Evolutionary conservation across 208 protist species (phyloP).

Genomic region (Leishmania mexicana): DNA sequence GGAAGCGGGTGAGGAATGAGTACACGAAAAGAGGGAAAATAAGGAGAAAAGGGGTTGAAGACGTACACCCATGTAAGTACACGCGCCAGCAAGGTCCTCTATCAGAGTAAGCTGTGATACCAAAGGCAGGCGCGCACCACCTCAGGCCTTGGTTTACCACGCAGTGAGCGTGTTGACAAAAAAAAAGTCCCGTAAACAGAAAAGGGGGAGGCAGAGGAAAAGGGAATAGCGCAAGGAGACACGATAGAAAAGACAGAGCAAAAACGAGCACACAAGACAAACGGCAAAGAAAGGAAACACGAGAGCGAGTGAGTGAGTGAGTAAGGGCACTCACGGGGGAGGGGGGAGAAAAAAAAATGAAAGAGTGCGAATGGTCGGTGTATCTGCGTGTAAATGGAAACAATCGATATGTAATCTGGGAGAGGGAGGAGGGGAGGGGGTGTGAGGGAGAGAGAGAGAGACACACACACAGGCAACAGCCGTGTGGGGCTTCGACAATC

Average conservation of each 20-base stretch:
- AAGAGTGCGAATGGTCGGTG: background rate
- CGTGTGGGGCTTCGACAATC: background rate
- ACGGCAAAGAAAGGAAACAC: background rate
- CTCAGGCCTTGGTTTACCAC: background rate
- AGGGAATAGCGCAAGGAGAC: background rate
- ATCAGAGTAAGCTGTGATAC: background rate
- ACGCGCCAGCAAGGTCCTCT: background rate
- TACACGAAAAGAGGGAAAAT: background rate
- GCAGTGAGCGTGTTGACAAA: background rate
- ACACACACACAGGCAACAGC: background rate
- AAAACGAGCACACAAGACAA: background rate
- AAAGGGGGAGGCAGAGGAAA: background rate
- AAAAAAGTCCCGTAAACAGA: background rate
- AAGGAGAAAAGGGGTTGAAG: slow-evolving; percentile 4
- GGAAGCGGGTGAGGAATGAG: background rate
- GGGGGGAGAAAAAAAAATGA: background rate
- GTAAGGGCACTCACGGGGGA: background rate
- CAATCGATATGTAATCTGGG: background rate
- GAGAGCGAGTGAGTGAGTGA: background rate
- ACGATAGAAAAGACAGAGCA: background rate
- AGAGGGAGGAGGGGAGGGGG: no score
- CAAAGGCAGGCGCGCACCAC: background rate
- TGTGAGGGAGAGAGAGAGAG: background rate
- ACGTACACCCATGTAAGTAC: slow-evolving; percentile 5
- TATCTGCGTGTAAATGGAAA: background rate